Evolutionary conservation across 23 red algal species (phyloP).

Genomic region (Chondrus crispus): DNA sequence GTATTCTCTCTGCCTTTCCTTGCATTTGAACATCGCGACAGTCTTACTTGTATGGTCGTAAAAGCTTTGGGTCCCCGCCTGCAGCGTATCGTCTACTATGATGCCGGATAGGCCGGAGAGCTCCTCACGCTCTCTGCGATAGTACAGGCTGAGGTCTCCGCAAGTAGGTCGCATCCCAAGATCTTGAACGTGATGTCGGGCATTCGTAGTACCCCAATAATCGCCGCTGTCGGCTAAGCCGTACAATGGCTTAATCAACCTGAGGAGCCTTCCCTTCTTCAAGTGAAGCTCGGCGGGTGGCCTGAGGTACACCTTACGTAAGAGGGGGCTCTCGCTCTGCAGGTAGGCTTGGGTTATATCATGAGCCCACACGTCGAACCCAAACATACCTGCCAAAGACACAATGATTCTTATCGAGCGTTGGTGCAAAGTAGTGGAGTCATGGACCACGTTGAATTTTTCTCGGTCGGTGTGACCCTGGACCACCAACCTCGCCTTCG

Average conservation of each 20-base stretch:
- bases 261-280: not conserved
- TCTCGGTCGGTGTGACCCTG: not conserved
- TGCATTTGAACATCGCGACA: not conserved
- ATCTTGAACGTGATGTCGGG: not conserved
- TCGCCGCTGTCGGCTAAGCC: not conserved
- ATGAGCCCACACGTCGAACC: not conserved
- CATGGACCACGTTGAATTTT: not conserved
- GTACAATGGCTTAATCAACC: not conserved
- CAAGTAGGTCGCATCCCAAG: not conserved
- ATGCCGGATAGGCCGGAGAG: not conserved
- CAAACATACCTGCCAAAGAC: not conserved
- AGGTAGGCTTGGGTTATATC: not conserved
- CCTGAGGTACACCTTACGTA: not conserved
- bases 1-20: not conserved
- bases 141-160: not conserved
- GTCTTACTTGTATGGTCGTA: not conserved
- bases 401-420: not conserved
- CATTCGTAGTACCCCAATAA: not conserved
- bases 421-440: not conserved
- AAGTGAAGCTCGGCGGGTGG: not conserved
- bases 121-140: not conserved
- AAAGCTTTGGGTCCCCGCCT: not conserved
- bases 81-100: not conserved
- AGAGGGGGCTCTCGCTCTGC: not conserved
- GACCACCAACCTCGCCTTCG: slow-evolving; percentile 2